Evolutionary conservation across 371 early-diverging fungal species (phyloP).

Genomic region (Gilbertella persicaria): DNA sequence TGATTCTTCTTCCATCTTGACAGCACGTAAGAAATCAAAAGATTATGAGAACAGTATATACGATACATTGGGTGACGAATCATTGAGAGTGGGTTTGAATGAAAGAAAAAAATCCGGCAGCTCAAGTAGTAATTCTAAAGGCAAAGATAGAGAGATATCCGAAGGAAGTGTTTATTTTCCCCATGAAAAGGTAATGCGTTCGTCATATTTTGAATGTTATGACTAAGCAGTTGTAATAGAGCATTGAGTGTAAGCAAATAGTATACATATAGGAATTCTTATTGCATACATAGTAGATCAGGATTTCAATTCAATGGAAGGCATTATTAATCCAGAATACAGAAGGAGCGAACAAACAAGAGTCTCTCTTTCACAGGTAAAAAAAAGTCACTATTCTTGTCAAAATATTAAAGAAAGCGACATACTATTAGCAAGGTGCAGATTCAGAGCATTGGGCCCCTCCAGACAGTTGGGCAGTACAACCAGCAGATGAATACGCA

Average conservation of each 20-base stretch:
- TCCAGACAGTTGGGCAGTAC: constrained; percentile 74
- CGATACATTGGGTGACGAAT: constrained; percentile 4
- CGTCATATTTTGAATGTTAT: constrained; percentile 6
- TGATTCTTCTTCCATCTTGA: constrained; percentile 7
- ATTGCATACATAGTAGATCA: constrained; percentile 38
- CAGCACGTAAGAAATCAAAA: constrained; percentile 19
- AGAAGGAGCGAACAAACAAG: constrained; percentile 2
- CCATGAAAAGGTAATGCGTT: constrained; percentile 5
- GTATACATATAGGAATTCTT: too few species aligned
- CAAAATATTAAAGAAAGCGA: too few species aligned
- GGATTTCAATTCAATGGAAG: constrained; percentile 51
- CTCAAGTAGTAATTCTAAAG: constrained; percentile 17
- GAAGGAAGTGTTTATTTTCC: constrained; percentile 16
- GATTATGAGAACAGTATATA: constrained; percentile 19
- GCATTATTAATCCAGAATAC: constrained; percentile 46
- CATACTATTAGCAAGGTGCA: constrained; percentile 14
- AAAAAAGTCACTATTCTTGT: not conserved
- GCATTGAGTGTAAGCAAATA: too few species aligned
- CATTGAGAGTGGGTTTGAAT: not conserved
- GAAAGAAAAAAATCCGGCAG: constrained; percentile 23
- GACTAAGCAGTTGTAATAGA: constrained; percentile 1
- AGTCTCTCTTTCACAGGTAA: constrained; percentile 12
- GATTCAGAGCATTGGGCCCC: constrained; percentile 58
- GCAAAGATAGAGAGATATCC: constrained; percentile 15
- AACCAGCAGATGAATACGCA: constrained; percentile 33